These are phyloP conservation scores for Plasmodium vinckei DNA, from an alignment of 169 alveolate species.

Conservation along the genomic window DNA sequence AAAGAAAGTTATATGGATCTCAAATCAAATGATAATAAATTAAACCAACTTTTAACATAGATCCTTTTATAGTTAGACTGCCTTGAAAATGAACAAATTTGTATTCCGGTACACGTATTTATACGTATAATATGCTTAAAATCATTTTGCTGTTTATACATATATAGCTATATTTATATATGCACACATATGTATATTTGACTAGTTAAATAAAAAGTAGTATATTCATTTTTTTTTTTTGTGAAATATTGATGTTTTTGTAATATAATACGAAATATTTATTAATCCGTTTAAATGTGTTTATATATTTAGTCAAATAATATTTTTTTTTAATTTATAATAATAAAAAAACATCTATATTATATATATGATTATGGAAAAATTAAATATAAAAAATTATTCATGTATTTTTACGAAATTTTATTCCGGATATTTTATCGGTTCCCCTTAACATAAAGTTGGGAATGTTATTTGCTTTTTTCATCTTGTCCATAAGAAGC, in stretches of 20 bases:
- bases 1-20: neutral
- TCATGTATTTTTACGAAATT: no score
- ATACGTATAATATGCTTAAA: neutral
- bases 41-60: neutral
- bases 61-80: neutral
- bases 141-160: neutral
- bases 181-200: neutral
- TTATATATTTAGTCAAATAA: neutral
- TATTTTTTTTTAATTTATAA: no score
- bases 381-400: no score
- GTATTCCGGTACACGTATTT: neutral
- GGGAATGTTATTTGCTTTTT: no score
- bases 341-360: no score
- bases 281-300: neutral
- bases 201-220: neutral
- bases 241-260: neutral
- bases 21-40: neutral
- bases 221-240: neutral
- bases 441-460: no score
- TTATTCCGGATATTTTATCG: no score
- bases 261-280: neutral
- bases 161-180: neutral
- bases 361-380: no score
- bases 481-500: no score
- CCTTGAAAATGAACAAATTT: neutral